Evolutionary conservation across 805 yeast genomes (phyloP), one percentile per base, ranked within the genome.

Genomic region (Candida incommunis): DNA sequence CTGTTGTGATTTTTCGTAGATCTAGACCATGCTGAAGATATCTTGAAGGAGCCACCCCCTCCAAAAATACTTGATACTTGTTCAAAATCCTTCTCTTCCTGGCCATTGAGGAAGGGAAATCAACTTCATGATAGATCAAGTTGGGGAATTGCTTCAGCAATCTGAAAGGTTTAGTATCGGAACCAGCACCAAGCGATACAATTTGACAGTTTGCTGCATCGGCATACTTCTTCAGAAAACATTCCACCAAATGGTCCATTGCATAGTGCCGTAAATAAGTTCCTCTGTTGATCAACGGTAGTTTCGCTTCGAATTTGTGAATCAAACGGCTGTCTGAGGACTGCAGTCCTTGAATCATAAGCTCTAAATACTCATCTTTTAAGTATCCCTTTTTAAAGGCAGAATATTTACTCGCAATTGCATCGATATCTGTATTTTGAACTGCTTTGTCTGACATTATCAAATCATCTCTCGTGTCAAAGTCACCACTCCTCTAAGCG

Each of bases 151-250:
- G 41, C 4, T 63, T 55, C 35, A 82, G 58, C 15, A 76, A 48
- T 7, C 66, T 59, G 56, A 82, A 81, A 15, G 73, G 70, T 44
- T 90, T 58, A 0, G 92, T 80, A 54, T 83, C 94, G 15, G 84
- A 79, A 3, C 94, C 94, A 2, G 88, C 80, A 0, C 94, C 94
- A n/a, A 82, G 56, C 1, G 86, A 80, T 1, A 83, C 62, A 15
- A 82, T 70, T 55, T 81, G 69, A 24, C 52, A 42, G 11, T 26
- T 23, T 61, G 58, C 2, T 22, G 46, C 41, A 45, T 48, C 31
- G 35, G 37, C 7, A 23, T 44, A 40, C 57, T 53, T 4, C 45
- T 47, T 40, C 3, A 71, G 51, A 46, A 73, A 73, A 40, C 52
- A 52, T 2, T 61, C 57, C 1, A 74, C 60, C 5, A 75, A 52